Conservation (phyloP, 352 stramenopile genomes). For the Paralagenidium karlingii region DNA sequence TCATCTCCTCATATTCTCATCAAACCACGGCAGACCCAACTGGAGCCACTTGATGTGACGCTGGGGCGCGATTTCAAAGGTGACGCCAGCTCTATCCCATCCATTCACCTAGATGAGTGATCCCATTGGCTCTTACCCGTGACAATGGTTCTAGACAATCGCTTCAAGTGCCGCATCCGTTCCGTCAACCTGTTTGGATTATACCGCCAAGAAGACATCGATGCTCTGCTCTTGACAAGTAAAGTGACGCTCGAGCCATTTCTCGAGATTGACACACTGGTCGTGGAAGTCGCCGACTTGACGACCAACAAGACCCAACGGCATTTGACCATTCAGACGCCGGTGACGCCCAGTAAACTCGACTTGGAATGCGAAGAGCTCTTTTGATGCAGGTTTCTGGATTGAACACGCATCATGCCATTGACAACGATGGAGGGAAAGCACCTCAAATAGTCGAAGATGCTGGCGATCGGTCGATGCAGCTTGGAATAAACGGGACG, state of each 20-base stretch:
- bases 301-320: slow-evolving; percentile 39
- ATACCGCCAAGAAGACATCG: slow-evolving; percentile 50
- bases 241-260: slow-evolving; percentile 23
- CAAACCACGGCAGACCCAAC: slow-evolving; percentile 29
- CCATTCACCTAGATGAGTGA: no score
- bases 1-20: slow-evolving; percentile 40
- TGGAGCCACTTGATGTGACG: slow-evolving; percentile 41
- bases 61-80: slow-evolving; percentile 30
- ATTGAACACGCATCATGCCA: not conserved
- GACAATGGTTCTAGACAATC: slow-evolving; percentile 18
- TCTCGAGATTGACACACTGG: slow-evolving; percentile 44
- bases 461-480: slow-evolving; percentile 13
- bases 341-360: slow-evolving; percentile 21
- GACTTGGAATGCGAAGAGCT: slow-evolving; percentile 51
- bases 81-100: no score
- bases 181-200: slow-evolving; percentile 50
- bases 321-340: slow-evolving; percentile 31
- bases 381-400: slow-evolving; percentile 36
- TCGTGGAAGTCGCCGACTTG: slow-evolving; percentile 58
- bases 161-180: slow-evolving; percentile 64
- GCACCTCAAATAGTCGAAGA: slow-evolving; percentile 15
- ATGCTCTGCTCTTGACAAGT: slow-evolving; percentile 18
- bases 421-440: no score
- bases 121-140: no score
- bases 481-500: no score